phyloP scores from a whole-genome alignment of 1,139 yeast species.

The Geotrichum fermentans region DNA sequence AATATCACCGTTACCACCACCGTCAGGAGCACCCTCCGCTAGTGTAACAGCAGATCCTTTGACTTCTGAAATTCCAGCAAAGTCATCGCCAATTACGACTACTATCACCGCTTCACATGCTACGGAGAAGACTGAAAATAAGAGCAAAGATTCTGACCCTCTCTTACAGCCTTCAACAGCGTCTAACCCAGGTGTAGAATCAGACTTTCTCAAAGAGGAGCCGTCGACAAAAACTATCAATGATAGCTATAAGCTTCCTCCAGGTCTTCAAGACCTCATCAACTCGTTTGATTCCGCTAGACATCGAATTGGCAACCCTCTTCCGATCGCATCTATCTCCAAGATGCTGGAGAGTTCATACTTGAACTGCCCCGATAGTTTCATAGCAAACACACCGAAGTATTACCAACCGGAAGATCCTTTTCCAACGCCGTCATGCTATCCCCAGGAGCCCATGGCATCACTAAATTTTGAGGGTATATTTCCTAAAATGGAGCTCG shows the following conservation, averaged over 20 bases:
- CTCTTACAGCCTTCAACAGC: too few relatives aligned
- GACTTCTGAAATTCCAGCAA: too few relatives aligned
- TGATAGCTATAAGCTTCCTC: conserved; percentile 39
- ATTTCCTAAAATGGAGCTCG: conserved; percentile 72
- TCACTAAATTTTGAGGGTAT: conserved; percentile 42
- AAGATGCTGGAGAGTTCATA: conserved; percentile 67
- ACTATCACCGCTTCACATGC: too few relatives aligned
- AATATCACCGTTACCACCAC: conserved; percentile 33
- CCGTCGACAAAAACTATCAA: background rate
- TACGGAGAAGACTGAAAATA: background rate
- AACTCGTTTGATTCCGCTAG: conserved; percentile 45
- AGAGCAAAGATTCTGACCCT: too few relatives aligned
- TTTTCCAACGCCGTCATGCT: conserved; percentile 84
- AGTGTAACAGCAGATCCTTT: too few relatives aligned
- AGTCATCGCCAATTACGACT: too few relatives aligned
- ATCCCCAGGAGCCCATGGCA: conserved; percentile 79
- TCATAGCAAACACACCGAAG: conserved; percentile 77
- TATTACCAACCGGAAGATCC: conserved; percentile 78
- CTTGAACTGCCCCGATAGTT: conserved; percentile 87
- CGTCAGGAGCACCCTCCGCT: too few relatives aligned
- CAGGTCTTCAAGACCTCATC: conserved; percentile 47
- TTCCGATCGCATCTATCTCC: conserved; percentile 54
- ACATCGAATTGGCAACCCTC: conserved; percentile 46
- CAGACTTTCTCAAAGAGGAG: background rate
- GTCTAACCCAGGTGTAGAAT: too few relatives aligned